Percentiles rank a stretch among this genome's conserved stretches.
Evolutionary conservation across 2,329 filamentous ascomycete species (phyloP).

Genomic region (Parastagonospora avenae): DNA sequence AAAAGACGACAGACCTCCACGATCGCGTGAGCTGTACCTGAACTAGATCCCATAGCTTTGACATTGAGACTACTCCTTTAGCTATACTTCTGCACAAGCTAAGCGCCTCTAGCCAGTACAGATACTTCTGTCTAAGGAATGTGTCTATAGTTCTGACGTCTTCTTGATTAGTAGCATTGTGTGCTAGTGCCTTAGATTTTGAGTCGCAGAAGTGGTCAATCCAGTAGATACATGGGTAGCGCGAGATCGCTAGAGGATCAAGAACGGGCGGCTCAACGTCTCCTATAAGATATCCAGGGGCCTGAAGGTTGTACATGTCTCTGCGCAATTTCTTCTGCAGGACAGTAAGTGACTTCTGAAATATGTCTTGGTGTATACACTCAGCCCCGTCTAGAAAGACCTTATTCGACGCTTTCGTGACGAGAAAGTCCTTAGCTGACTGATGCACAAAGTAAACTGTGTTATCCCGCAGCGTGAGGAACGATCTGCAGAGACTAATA

Average conservation of each 20-base stretch:
- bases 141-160: conserved; percentile 1
- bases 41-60: conserved; percentile 3
- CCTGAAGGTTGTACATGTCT: conserved; percentile 30
- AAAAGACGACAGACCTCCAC: neutral
- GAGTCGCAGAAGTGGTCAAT: conserved; percentile 36
- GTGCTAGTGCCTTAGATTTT: conserved; percentile 1
- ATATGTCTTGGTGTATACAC: conserved; percentile 18
- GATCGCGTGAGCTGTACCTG: neutral
- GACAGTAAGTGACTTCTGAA: conserved; percentile 36
- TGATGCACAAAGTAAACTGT: conserved; percentile 23
- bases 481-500: conserved; percentile 44
- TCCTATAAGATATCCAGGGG: conserved; percentile 17
- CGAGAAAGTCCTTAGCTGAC: conserved; percentile 52
- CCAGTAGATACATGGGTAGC: conserved; percentile 42
- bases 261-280: conserved; percentile 22
- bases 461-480: conserved; percentile 42
- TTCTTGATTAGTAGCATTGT: conserved; percentile 1
- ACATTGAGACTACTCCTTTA: conserved; percentile 9
- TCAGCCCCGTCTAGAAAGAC: conserved; percentile 33
- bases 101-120: conserved; percentile 14
- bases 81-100: conserved; percentile 10
- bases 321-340: conserved; percentile 21
- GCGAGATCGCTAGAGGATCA: conserved; percentile 30
- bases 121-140: conserved; percentile 10
- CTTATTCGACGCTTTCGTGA: conserved; percentile 12